These are phyloP conservation scores for Fraxinus quadrangulata DNA, from an alignment of 257 asterid genomes.

Conservation along the genomic window DNA sequence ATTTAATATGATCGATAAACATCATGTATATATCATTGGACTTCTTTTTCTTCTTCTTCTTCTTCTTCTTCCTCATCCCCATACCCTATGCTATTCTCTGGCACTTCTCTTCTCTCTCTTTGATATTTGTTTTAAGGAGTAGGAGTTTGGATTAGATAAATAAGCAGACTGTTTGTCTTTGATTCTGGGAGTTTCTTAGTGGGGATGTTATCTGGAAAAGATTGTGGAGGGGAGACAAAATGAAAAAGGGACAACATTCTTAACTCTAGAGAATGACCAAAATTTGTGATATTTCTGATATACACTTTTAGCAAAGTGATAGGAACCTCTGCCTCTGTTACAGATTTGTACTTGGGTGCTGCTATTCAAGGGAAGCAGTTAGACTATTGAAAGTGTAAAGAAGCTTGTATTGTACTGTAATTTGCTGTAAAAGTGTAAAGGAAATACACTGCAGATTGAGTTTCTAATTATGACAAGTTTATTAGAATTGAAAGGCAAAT, in stretches of 20 bases:
- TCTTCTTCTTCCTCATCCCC: background rate
- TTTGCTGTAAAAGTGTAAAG: no score
- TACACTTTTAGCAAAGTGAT: background rate
- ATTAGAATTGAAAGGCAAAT: no score
- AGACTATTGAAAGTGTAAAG: no score
- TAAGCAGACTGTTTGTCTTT: background rate
- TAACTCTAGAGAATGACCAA: background rate
- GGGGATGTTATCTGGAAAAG: background rate
- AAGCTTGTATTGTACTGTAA: no score
- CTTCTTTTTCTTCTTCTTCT: background rate
- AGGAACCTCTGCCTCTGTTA: no score
- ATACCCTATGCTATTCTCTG: background rate
- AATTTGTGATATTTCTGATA: background rate
- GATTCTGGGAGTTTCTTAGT: background rate
- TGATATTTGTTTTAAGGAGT: slow-evolving; percentile 1
- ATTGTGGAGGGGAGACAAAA: background rate
- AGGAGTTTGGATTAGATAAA: background rate
- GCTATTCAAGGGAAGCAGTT: no score
- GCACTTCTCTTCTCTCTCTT: background rate
- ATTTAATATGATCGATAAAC: background rate
- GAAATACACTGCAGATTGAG: no score
- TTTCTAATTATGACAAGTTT: no score
- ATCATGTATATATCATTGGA: background rate
- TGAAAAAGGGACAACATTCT: background rate
- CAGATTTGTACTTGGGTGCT: no score